These are phyloP conservation scores for Tephrocybe sp. DNA, from an alignment of 768 basidiomycete species.

Conservation along the genomic window DNA sequence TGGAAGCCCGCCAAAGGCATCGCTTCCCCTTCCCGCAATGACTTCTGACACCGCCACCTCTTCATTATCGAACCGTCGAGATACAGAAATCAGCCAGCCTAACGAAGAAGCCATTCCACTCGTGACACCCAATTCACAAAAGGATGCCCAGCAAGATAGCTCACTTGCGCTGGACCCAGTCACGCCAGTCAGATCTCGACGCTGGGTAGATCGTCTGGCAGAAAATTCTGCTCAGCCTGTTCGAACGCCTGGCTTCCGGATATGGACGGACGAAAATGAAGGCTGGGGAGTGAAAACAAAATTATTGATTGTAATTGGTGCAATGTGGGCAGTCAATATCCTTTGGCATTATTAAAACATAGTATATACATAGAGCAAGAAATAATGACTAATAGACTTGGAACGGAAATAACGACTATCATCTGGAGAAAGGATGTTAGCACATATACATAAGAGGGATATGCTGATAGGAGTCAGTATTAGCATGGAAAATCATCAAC, in stretches of 20 bases:
- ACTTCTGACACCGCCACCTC: slow-evolving; percentile 3
- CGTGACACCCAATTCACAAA: slow-evolving; percentile 12
- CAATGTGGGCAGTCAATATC: slow-evolving; percentile 68
- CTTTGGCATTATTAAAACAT: slow-evolving; percentile 44
- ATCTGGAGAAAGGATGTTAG: slow-evolving; percentile 1
- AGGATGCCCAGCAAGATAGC: slow-evolving; percentile 20
- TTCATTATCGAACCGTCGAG: slow-evolving; percentile 12
- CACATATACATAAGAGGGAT: neutral
- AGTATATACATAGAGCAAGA: slow-evolving; percentile 1
- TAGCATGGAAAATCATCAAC: slow-evolving; percentile 89
- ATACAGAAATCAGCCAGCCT: slow-evolving; percentile 10
- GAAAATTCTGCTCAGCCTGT: slow-evolving; percentile 30
- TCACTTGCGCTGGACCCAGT: slow-evolving; percentile 34
- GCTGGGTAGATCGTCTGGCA: slow-evolving; percentile 54
- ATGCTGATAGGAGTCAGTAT: slow-evolving; percentile 56
- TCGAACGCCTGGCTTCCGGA: slow-evolving; percentile 22
- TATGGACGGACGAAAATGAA: slow-evolving; percentile 30
- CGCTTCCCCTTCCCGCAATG: slow-evolving; percentile 14
- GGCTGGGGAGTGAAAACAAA: slow-evolving; percentile 43
- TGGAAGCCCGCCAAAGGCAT: slow-evolving; percentile 24
- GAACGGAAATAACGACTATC: neutral
- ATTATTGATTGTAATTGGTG: slow-evolving; percentile 36
- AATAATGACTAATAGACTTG: neutral
- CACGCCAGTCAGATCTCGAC: slow-evolving; percentile 36
- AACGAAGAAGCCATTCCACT: slow-evolving; percentile 25